Conservation (phyloP, 805 yeast genomes). For the Clavispora phyllophila region DNA sequence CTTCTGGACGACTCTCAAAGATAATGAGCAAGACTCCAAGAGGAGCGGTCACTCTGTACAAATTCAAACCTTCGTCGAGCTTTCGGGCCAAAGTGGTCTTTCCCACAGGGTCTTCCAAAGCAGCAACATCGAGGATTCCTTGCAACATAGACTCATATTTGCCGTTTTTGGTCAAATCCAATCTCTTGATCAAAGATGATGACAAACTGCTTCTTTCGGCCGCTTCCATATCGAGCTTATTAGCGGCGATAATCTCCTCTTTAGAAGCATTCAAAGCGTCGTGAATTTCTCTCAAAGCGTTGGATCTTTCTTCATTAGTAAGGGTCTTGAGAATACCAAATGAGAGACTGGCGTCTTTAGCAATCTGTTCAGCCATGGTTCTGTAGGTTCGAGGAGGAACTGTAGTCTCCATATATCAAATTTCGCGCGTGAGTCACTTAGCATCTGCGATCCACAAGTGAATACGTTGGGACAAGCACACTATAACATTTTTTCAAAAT, state of each 20-base stretch:
- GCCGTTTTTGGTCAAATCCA: slow-evolving; percentile 76
- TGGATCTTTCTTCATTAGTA: slow-evolving; percentile 64
- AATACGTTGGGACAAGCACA: no score
- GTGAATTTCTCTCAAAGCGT: slow-evolving; percentile 67
- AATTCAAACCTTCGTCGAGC: slow-evolving; percentile 82
- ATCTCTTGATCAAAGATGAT: slow-evolving; percentile 70
- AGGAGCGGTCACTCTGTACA: slow-evolving; percentile 85
- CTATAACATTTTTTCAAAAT: no score
- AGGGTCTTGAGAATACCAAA: slow-evolving; percentile 79
- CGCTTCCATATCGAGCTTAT: slow-evolving; percentile 64
- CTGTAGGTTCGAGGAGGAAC: neutral
- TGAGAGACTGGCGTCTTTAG: slow-evolving; percentile 75
- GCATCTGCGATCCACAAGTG: no score
- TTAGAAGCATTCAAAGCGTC: slow-evolving; percentile 60
- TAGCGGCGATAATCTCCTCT: slow-evolving; percentile 63
- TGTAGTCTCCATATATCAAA: neutral
- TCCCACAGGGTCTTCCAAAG: slow-evolving; percentile 89
- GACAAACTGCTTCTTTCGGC: slow-evolving; percentile 63
- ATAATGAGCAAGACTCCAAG: slow-evolving; percentile 90
- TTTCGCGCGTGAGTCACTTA: neutral
- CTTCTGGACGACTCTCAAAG: slow-evolving; percentile 96
- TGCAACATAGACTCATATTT: slow-evolving; percentile 92
- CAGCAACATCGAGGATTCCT: slow-evolving; percentile 89
- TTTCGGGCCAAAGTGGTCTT: slow-evolving; percentile 75
- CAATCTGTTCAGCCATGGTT: slow-evolving; percentile 68